phyloP scores from a whole-genome alignment of 169 alveolate genomes.

The Pseudocohnilembus persalinus region DNA sequence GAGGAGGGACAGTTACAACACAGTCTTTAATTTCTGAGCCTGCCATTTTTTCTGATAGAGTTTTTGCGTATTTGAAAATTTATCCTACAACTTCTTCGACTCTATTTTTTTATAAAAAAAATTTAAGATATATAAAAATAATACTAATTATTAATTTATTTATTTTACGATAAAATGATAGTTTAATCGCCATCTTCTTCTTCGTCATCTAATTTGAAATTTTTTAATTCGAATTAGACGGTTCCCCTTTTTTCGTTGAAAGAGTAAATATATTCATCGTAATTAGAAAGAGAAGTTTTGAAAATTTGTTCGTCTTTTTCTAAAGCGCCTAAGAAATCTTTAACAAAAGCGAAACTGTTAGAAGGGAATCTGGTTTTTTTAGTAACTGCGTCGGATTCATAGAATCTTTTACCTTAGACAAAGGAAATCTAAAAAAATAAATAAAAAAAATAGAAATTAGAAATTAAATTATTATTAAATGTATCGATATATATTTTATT shows the following conservation, averaged over 20 bases:
- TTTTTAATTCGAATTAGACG: slow-evolving; percentile 58
- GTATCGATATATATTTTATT: background rate
- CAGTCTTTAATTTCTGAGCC: slow-evolving; percentile 56
- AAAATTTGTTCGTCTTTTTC: slow-evolving; percentile 42
- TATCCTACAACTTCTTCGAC: slow-evolving; percentile 72
- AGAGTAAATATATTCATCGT: slow-evolving; percentile 35
- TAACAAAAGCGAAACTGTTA: slow-evolving; percentile 52
- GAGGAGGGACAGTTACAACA: slow-evolving; percentile 62
- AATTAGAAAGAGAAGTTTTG: slow-evolving; percentile 18
- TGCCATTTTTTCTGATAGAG: slow-evolving; percentile 60
- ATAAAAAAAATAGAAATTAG: too few species aligned
- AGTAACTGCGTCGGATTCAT: slow-evolving; percentile 58
- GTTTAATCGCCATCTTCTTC: slow-evolving; percentile 59
- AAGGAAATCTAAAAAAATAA: slow-evolving; percentile 41
- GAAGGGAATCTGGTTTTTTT: slow-evolving; percentile 63
- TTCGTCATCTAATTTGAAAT: slow-evolving; percentile 40
- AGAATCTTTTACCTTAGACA: slow-evolving; percentile 59
- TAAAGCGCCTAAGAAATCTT: slow-evolving; percentile 60
- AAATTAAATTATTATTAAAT: background rate
- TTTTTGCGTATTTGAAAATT: slow-evolving; percentile 56
- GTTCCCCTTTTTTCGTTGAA: slow-evolving; percentile 60
- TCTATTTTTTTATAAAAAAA: background rate
- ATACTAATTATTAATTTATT: too few species aligned
- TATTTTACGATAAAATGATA: slow-evolving; percentile 23
- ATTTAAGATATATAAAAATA: too few species aligned